A percentile compares a stretch with the other conserved stretches of the same genome.
Conservation (phyloP, 2,329 filamentous ascomycete genomes). For the Pseudocercospora ulei region DNA sequence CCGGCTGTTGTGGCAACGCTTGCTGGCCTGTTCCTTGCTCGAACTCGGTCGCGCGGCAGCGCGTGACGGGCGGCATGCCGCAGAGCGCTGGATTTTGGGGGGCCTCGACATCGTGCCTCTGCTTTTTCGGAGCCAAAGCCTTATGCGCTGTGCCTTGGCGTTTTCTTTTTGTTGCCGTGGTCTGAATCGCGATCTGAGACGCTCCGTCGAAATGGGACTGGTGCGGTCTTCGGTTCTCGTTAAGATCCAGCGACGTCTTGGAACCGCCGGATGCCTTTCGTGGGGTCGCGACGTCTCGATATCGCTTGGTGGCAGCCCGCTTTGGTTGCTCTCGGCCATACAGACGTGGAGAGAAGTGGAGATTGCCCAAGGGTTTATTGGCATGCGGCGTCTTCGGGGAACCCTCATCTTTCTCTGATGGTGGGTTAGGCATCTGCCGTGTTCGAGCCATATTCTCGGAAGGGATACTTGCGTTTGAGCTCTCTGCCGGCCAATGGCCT, state of each 20-base stretch:
- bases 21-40: background rate
- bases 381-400: background rate
- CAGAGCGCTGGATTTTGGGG: background rate
- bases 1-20: background rate
- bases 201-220: background rate
- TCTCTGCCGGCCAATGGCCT: no score
- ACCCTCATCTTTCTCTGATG: background rate
- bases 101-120: background rate
- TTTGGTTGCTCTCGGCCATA: conserved; percentile 12
- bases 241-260: background rate
- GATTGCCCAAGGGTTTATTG: background rate
- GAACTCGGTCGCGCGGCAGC: background rate
- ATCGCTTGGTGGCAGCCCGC: background rate
- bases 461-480: no score
- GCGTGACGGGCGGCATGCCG: background rate
- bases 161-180: background rate
- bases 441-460: background rate
- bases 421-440: background rate
- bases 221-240: no score
- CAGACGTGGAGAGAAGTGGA: conserved; percentile 5
- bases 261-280: background rate
- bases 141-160: background rate
- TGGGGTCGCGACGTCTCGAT: conserved; percentile 2
- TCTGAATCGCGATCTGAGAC: background rate
- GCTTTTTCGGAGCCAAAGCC: background rate